Conservation (phyloP, 2,329 filamentous ascomycete genomes). For the Lasiodiplodia theobromae region DNA sequence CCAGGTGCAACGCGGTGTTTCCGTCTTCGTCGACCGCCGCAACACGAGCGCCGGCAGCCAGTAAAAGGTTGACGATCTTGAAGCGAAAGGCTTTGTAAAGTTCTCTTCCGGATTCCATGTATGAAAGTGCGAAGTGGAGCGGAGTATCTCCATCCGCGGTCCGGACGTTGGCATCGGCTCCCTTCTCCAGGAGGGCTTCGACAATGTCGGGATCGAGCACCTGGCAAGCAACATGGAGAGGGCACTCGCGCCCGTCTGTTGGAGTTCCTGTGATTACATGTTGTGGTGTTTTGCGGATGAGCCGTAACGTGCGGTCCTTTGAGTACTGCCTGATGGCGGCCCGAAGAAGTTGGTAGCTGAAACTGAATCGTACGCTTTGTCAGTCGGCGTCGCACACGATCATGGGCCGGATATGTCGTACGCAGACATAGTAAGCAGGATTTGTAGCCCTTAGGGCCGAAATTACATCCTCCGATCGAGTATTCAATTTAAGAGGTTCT, state of each 20-base stretch:
- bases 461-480: slow-evolving; percentile 1
- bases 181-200: slow-evolving; percentile 15
- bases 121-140: slow-evolving; percentile 7
- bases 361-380: not conserved
- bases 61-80: not conserved
- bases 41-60: not conserved
- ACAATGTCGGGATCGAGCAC: slow-evolving; percentile 8
- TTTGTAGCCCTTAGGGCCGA: not conserved
- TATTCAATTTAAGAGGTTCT: slow-evolving; percentile 6
- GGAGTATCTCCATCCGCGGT: slow-evolving; percentile 5
- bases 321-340: slow-evolving; percentile 17
- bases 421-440: slow-evolving; percentile 7
- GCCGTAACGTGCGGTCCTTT: slow-evolving; percentile 10
- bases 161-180: not conserved
- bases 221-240: slow-evolving; percentile 11
- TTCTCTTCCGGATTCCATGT: not conserved
- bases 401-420: not conserved
- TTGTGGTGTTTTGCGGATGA: slow-evolving; percentile 14
- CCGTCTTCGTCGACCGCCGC: slow-evolving; percentile 11
- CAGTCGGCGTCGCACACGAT: not conserved
- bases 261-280: not conserved
- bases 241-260: not conserved
- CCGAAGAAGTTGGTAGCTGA: slow-evolving; percentile 22
- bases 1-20: slow-evolving; percentile 8
- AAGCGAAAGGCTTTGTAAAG: not conserved